These are phyloP conservation scores for Russula griseocarnosa DNA, from an alignment of 768 basidiomycete species.

Conservation along the genomic window DNA sequence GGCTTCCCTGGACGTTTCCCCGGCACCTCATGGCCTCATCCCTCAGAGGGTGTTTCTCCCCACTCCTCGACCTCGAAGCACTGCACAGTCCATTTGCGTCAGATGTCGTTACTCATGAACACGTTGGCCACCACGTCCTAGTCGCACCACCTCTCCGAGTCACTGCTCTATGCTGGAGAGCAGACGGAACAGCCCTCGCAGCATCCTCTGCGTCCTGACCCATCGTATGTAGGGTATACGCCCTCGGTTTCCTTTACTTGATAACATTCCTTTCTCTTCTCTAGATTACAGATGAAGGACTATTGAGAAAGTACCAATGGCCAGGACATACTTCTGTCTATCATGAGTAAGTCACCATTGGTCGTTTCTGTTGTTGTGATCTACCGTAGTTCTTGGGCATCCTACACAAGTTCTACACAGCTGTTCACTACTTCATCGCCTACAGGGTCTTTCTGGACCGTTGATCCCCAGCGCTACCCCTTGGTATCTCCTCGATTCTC, in stretches of 20 bases:
- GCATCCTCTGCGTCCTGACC: conserved; percentile 45
- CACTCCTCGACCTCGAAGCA: background rate
- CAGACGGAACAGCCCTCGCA: conserved; percentile 40
- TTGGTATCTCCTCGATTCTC: conserved; percentile 47
- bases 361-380: conserved; percentile 2
- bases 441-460: conserved; percentile 45
- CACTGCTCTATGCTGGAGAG: conserved; percentile 34
- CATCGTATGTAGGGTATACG: conserved; percentile 31
- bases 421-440: conserved; percentile 62
- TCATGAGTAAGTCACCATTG: conserved; percentile 37
- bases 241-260: background rate
- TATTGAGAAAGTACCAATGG: conserved; percentile 32
- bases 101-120: conserved; percentile 34
- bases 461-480: conserved; percentile 43
- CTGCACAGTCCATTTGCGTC: conserved; percentile 28
- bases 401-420: no score
- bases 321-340: conserved; percentile 32
- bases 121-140: conserved; percentile 34
- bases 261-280: conserved; percentile 34
- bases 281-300: conserved; percentile 35
- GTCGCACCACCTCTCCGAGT: conserved; percentile 34
- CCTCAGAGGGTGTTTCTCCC: conserved; percentile 1
- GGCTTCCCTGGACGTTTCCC: conserved; percentile 16
- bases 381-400: conserved; percentile 50
- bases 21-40: background rate